Evolutionary conservation across 371 early-diverging fungal species (phyloP).

Genomic region (Mucor indicus): DNA sequence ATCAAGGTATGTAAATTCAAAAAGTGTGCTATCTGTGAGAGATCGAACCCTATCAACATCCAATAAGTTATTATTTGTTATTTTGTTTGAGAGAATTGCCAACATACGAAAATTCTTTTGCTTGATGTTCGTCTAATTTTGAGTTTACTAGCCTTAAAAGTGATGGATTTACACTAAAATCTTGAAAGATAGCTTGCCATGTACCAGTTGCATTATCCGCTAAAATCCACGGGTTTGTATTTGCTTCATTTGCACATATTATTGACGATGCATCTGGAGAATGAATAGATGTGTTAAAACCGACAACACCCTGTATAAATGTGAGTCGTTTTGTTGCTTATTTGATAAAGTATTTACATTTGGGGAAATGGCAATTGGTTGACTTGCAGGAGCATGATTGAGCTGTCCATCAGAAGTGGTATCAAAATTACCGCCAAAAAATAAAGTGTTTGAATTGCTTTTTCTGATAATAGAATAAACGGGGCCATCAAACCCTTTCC

Average conservation of each 20-base stretch:
- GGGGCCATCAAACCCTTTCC: conserved; percentile 63
- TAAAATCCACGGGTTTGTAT: conserved; percentile 59
- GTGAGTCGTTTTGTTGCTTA: neutral
- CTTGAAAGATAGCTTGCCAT: conserved; percentile 57
- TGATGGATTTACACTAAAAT: conserved; percentile 59
- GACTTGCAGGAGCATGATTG: conserved; percentile 38
- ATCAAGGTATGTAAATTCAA: conserved; percentile 64
- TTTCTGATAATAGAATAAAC: conserved; percentile 32
- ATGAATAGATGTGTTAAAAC: conserved; percentile 24
- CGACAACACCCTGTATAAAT: conserved; percentile 19
- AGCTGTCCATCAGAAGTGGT: conserved; percentile 40
- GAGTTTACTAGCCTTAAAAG: conserved; percentile 70
- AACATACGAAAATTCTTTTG: conserved; percentile 60
- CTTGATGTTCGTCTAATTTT: conserved; percentile 54
- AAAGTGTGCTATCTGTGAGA: conserved; percentile 4
- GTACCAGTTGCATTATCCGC: conserved; percentile 61
- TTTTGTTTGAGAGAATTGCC: neutral
- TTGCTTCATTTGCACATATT: conserved; percentile 42
- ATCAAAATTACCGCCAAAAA: conserved; percentile 49
- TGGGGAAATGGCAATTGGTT: conserved; percentile 32
- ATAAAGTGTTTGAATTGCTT: conserved; percentile 16
- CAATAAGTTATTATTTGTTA: neutral
- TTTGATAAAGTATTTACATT: conserved; percentile 8
- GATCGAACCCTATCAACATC: conserved; percentile 15
- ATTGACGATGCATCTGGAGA: conserved; percentile 47